Conservation (phyloP, 305 asterid genomes). For the Fraxinus greggii region DNA sequence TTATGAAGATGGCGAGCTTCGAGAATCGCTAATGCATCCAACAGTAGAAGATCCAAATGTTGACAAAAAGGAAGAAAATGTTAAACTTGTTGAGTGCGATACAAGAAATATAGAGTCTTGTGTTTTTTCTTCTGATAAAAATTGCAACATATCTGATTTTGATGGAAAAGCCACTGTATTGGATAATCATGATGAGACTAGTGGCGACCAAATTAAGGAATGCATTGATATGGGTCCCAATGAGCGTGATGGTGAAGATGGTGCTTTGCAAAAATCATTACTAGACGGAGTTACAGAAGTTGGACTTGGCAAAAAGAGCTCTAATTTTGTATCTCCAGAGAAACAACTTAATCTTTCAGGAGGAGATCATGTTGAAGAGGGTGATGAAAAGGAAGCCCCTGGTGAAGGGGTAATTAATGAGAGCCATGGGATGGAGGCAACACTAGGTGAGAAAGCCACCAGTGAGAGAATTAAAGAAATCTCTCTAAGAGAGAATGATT, state of each 20-base stretch:
- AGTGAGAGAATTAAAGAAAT: slow-evolving; percentile 34
- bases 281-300: slow-evolving; percentile 34
- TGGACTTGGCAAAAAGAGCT: slow-evolving; percentile 9
- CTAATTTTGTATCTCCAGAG: slow-evolving; percentile 20
- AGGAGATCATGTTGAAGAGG: slow-evolving; percentile 26
- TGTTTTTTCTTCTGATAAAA: slow-evolving; percentile 32
- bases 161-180: slow-evolving; percentile 30
- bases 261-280: slow-evolving; percentile 24
- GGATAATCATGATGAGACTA: slow-evolving; percentile 30
- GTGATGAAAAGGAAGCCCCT: slow-evolving; percentile 32
- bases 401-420: slow-evolving; percentile 33
- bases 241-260: slow-evolving; percentile 33
- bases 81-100: slow-evolving; percentile 26
- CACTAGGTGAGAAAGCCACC: slow-evolving; percentile 36
- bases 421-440: slow-evolving; percentile 30
- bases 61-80: slow-evolving; percentile 28
- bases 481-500: slow-evolving; percentile 32
- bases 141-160: slow-evolving; percentile 20
- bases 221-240: slow-evolving; percentile 21
- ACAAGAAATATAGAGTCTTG: slow-evolving; percentile 24
- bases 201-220: slow-evolving; percentile 30
- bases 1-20: slow-evolving; percentile 86
- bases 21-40: slow-evolving; percentile 46
- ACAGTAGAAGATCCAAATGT: slow-evolving; percentile 30
- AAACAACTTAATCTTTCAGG: slow-evolving; percentile 32